Base-by-base conservation (phyloP, 2,329 filamentous ascomycete species). In the Xylariaceae sp. region DNA sequence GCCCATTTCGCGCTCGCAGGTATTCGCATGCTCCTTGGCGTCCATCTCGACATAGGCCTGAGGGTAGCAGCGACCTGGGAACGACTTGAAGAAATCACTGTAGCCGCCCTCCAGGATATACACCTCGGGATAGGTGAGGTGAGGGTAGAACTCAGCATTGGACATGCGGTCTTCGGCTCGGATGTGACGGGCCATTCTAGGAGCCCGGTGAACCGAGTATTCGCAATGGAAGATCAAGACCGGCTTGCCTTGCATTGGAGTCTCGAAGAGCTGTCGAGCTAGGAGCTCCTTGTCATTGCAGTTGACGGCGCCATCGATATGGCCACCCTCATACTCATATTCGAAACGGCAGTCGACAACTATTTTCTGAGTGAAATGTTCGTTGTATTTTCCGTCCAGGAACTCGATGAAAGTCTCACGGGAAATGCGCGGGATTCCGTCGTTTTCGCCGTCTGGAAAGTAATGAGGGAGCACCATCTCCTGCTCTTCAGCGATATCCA, bases 21-120 rank as follows among this genome's bases (percentile, higher is more conserved):
- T 94, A 69, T 87, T 87, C 68, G 91, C 89, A 75, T 99, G 92
- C 73, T 93, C 90, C 72, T 93, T 89, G 65, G 89, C 90, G 65
- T 87, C 89, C 94, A 99, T 99, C 75, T 94, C 92, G 60, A 99
- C 90, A 72, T 99, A 99, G 72, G 93, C 92, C 70, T 96, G 92
- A 18, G 94, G 94, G 68, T 87, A 94, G 80, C 94, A 99, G 62
- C 92, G 86, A 51, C 82, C 77, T 55, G 87, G 86, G 73, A 96
- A 86, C 64, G 90, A 81, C 23, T 83, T 78, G 73, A 93, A 99
- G 80, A 99, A 99, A 34, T 86, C 86, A 74, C 92, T 96, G 78
- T 99, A 99, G 49, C 94, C 94, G 62, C 94, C 94, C 66, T 97
- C 92, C 47, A 99, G 81, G 68, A 99, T 96, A 75, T 99, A 99